Base-by-base conservation (phyloP, 2,329 filamentous ascomycete species). In the Colletotrichum liaoningense region DNA sequence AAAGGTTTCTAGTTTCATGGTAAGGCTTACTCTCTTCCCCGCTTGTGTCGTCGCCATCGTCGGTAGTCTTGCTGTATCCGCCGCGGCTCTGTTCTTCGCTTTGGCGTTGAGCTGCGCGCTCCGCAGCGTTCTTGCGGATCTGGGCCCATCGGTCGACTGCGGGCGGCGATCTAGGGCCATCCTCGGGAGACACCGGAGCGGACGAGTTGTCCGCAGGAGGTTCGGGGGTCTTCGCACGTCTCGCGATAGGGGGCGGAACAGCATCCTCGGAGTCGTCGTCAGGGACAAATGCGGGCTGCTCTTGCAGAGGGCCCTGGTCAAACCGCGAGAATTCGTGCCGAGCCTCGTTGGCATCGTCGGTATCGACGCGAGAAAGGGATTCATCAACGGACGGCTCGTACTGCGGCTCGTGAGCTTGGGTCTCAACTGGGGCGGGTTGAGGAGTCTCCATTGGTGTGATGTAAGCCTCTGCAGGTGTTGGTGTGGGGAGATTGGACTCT, bases 121-220 rank as follows among this genome's bases (percentile, higher is more conserved):
- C 93, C 4, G 95, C 95, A 12, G 97, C 97, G 79, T 98, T 98
- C 87, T 95, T 96, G 76, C 95, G 91, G 77, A 98, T 98, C 83
- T 97, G 95, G 1, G 96, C 96, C 97, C 97, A 99, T 67, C 96
- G 92, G 80, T 98, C 95, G 76, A 93, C 88, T 38, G 85, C 84
- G 4, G 86, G 85, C 3, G 80, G 78, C 30, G 82, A 79, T 33
- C 77, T 66, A 26, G 74, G 63, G 26, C 72, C 59, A 33, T 72
- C 66, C n/a, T 69, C 82, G 79, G 24, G 81, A 80, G 60, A 81
- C 75, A 82, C 74, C 35, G 79, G 78, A 42, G 78, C 76, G 14
- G 55, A 62, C 12, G 72, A 79, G 63, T 69, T 79, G 59, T 75
- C 78, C 26, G 79, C 77, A 16, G 77, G 74, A 12, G 78, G 67